Evolutionary conservation across 1,139 yeast genomes (phyloP), one percentile per base, ranked within the genome.

Genomic region (Blastobotrys illinoisensis): DNA sequence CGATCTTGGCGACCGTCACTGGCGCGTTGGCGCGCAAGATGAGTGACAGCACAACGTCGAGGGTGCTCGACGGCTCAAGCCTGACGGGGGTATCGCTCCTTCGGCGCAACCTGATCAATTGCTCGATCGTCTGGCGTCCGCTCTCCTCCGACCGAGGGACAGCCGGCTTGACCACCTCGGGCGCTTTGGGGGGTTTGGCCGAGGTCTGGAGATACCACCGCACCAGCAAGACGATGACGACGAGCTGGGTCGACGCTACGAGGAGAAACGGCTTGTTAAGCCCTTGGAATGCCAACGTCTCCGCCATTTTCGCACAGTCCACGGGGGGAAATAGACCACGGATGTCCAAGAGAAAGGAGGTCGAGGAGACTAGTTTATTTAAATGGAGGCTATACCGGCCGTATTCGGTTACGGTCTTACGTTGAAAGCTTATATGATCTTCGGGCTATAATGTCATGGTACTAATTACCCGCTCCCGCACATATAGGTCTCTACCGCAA

Each of bases 11-110:
- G 7, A 47, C 13, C 28, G 19, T 47, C n/a, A 47, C 40, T 21
- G 45, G 36, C 26, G 49, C 44, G 47, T 46, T 48, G 20, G 51
- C 51, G 43, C 47, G 43, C 18, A 48, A 23, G 9, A 44, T 36
- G 6, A 43, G 26, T 20, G 51, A 44, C 43, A 43, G 43, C 6
- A 46, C 14, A 19, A 43, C 19, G 6, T 28, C 40, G 16, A 32
- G 40, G n/a, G 26, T 43, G 9, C 19, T 46, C 13, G 24, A 43
- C 13, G 47, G 47, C 43, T 46, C 26, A 36, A 44, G 9, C 9
- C 45, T 24, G 40, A 43, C 44, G n/a, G 51, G 24, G 21, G 47
- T 24, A 16, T 23, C 19, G 26, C 51, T 32, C 21, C 24, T 40
- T 43, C 16, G 24, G 40, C 43, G 51, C 13, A 43, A 19, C 11